phyloP scores from a whole-genome alignment of 306 rosid genomes.

The cucumber (Cucumis sativus) region DNA sequence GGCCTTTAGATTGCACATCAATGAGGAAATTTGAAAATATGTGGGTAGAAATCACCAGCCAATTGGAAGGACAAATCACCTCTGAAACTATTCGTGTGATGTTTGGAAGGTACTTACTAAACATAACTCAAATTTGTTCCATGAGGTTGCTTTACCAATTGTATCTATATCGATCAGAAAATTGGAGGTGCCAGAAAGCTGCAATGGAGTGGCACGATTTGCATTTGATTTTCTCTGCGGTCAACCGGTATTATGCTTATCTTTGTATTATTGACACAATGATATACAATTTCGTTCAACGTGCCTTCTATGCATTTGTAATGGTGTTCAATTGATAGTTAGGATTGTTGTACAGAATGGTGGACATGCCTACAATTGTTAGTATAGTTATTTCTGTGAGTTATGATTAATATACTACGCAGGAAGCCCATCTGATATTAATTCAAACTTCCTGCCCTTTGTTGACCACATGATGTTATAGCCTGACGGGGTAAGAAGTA shows the following conservation, averaged over 20 bases:
- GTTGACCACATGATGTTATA: not conserved
- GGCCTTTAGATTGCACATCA: conserved; percentile 49
- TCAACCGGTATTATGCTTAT: conserved; percentile 51
- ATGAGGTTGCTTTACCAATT: not conserved
- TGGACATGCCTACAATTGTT: not conserved
- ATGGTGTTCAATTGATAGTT: not conserved
- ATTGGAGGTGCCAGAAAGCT: conserved; percentile 74
- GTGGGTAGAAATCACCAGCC: conserved; percentile 53
- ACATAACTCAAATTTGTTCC: conserved; percentile 9
- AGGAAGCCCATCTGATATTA: not conserved
- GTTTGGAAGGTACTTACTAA: conserved; percentile 72
- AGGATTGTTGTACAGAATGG: not conserved
- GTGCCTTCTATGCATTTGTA: not conserved
- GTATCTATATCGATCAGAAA: conserved; percentile 32
- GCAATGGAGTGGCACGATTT: conserved; percentile 74
- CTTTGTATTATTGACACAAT: conserved; percentile 4
- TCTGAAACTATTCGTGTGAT: conserved; percentile 55
- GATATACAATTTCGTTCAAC: not conserved
- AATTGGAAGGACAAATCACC: conserved; percentile 40
- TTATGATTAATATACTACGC: not conserved
- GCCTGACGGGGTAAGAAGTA: not conserved
- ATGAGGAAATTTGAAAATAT: conserved; percentile 46
- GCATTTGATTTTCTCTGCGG: conserved; percentile 84
- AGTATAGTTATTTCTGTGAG: not conserved
- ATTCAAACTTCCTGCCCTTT: not conserved